Evolutionary conservation across 805 yeast species (phyloP).

Genomic region (Naumovozyma castellii): DNA sequence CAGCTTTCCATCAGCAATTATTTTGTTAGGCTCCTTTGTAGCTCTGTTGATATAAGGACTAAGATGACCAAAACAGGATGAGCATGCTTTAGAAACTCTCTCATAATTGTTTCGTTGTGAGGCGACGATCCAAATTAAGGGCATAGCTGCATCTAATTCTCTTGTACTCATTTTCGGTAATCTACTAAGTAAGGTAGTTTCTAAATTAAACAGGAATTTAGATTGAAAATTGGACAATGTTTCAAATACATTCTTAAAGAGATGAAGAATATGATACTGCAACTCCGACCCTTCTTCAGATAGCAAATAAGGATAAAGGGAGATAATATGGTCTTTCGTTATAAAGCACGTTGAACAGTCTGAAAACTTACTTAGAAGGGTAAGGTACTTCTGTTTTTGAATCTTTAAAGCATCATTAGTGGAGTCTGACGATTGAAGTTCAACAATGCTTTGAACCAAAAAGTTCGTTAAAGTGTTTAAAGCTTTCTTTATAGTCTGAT

Average conservation of each 20-base stretch:
- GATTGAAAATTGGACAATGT: constrained; percentile 38
- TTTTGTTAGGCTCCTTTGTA: constrained; percentile 14
- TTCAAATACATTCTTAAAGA: constrained; percentile 44
- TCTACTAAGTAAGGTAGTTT: constrained; percentile 41
- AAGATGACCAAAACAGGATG: constrained; percentile 47
- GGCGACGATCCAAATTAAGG: constrained; percentile 53
- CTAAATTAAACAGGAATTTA: constrained; percentile 41
- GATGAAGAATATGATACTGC: constrained; percentile 41
- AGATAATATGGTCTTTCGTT: constrained; percentile 54
- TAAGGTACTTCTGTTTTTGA: constrained; percentile 4
- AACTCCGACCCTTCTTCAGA: constrained; percentile 38
- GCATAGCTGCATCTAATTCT: constrained; percentile 68
- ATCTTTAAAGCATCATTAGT: constrained; percentile 3
- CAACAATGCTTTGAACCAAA: constrained; percentile 23
- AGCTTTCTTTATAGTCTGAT: constrained; percentile 6
- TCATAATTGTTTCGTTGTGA: constrained; percentile 35
- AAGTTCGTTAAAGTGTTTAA: constrained; percentile 13
- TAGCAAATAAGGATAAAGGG: constrained; percentile 55
- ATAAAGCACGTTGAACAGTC: constrained; percentile 45
- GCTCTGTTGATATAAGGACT: constrained; percentile 36
- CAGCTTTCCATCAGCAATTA: constrained; percentile 36
- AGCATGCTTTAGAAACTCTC: constrained; percentile 52
- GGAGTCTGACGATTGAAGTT: constrained; percentile 21
- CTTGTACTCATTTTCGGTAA: constrained; percentile 50
- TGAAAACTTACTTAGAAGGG: constrained; percentile 45